Conservation (phyloP, 495 filamentous ascomycete genomes). For the Penicillium alfredii region DNA sequence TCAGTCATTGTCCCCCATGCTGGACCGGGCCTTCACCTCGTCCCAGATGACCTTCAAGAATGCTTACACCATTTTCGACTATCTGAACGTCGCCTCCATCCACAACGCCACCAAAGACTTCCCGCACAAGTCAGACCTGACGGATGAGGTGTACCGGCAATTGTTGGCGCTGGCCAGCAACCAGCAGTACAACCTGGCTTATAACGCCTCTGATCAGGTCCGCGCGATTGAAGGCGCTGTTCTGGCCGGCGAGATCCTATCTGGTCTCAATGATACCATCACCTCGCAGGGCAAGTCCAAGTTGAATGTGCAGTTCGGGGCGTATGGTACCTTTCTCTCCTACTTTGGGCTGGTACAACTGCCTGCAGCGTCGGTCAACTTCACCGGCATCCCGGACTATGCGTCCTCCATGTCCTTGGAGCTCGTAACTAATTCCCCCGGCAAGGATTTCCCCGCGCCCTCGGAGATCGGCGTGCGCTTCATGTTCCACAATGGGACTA, state of each 20-base stretch:
- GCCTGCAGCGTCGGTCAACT: slow-evolving; percentile 27
- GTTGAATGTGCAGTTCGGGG: slow-evolving; percentile 42
- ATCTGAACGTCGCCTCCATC: slow-evolving; percentile 49
- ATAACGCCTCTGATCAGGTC: slow-evolving; percentile 40
- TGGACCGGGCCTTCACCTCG: slow-evolving; percentile 52
- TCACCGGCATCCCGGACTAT: slow-evolving; percentile 46
- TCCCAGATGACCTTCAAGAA: slow-evolving; percentile 59
- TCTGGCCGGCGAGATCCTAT: slow-evolving; percentile 40
- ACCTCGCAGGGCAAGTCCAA: slow-evolving; percentile 27
- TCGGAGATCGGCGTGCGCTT: slow-evolving; percentile 41
- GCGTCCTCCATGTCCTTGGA: slow-evolving; percentile 48
- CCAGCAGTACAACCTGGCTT: slow-evolving; percentile 49
- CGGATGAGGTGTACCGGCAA: slow-evolving; percentile 29
- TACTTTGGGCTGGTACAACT: slow-evolving; percentile 47
- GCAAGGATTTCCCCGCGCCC: slow-evolving; percentile 28
- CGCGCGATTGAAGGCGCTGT: slow-evolving; percentile 45
- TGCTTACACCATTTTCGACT: slow-evolving; percentile 60
- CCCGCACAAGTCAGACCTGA: slow-evolving; percentile 27
- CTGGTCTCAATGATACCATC: slow-evolving; percentile 41
- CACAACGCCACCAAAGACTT: slow-evolving; percentile 42
- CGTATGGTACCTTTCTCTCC: slow-evolving; percentile 43
- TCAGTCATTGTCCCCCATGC: slow-evolving; percentile 51
- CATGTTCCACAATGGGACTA: slow-evolving; percentile 48
- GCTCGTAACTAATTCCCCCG: slow-evolving; percentile 40
- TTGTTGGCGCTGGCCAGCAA: slow-evolving; percentile 42